Evolutionary conservation across 1,284 basidiomycete genomes (phyloP).

Genomic region (Apiotrichum mycotoxinovorans): DNA sequence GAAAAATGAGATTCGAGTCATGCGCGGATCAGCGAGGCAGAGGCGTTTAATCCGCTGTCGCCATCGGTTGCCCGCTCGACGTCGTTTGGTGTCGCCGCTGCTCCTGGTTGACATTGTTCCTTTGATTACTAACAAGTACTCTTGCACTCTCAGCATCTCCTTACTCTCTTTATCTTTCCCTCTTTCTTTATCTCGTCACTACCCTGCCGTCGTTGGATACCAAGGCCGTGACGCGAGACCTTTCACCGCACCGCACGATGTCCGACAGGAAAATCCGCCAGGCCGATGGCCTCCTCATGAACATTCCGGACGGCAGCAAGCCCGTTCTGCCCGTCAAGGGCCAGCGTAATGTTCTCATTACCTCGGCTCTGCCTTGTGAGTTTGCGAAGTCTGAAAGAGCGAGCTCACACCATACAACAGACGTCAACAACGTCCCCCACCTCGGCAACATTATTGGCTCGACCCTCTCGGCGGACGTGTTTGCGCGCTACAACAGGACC

Average conservation of each 20-base stretch:
- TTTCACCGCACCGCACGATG: conserved; percentile 26
- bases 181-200: background rate
- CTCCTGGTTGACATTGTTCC: background rate
- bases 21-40: too few species aligned
- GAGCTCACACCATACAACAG: conserved; percentile 24
- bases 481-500: conserved; percentile 70
- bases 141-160: too few species aligned
- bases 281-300: conserved; percentile 52
- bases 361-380: conserved; percentile 84
- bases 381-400: background rate
- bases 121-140: background rate
- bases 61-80: background rate
- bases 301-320: conserved; percentile 36
- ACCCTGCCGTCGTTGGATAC: background rate
- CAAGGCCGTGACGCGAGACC: background rate
- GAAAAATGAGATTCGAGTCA: too few species aligned
- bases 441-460: conserved; percentile 96
- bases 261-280: conserved; percentile 21
- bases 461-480: conserved; percentile 87
- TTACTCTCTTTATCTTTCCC: background rate
- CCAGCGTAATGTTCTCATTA: conserved; percentile 82
- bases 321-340: conserved; percentile 70
- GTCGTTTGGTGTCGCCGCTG: background rate
- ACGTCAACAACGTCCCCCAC: conserved; percentile 99
- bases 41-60: too few species aligned